Percentiles rank a stretch among this genome's conserved stretches.
These are phyloP conservation scores for Tulasnella calospora DNA, from an alignment of 768 basidiomycete species.

Conservation along the genomic window DNA sequence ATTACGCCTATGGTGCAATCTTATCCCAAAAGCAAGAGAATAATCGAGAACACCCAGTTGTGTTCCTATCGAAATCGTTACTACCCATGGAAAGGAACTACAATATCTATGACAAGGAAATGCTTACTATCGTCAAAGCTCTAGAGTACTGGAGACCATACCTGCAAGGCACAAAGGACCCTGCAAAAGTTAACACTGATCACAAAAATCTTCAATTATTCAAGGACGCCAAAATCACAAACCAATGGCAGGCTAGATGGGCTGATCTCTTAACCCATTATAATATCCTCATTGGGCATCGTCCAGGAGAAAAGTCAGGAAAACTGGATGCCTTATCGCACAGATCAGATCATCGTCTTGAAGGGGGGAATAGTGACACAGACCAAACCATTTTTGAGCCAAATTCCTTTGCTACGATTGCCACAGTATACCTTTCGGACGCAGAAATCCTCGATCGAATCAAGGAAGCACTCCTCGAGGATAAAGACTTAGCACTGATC, in stretches of 20 bases:
- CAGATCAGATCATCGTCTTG: neutral
- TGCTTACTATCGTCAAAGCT: slow-evolving; percentile 36
- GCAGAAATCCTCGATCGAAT: no score
- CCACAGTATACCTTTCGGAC: no score
- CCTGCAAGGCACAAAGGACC: slow-evolving; percentile 29
- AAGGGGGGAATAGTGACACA: neutral
- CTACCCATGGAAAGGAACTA: slow-evolving; percentile 27
- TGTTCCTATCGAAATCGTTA: slow-evolving; percentile 13
- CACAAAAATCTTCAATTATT: slow-evolving; percentile 21
- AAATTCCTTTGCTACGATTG: no score
- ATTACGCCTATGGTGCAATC: slow-evolving; percentile 8
- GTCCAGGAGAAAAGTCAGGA: slow-evolving; percentile 26
- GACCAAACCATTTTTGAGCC: no score
- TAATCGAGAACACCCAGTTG: slow-evolving; percentile 14
- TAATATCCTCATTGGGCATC: slow-evolving; percentile 36
- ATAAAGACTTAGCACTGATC: no score
- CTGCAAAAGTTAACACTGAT: slow-evolving; percentile 30
- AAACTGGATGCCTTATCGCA: neutral
- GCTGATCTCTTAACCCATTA: slow-evolving; percentile 37
- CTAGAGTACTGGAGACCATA: slow-evolving; percentile 32
- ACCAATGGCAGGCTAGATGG: slow-evolving; percentile 45
- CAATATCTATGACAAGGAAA: slow-evolving; percentile 35
- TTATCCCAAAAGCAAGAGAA: neutral
- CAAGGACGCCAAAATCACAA: slow-evolving; percentile 33
- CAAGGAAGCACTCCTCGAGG: no score